These are phyloP conservation scores for Coleophoma crateriformis DNA, from an alignment of 2,329 filamentous ascomycete species.

Conservation along the genomic window DNA sequence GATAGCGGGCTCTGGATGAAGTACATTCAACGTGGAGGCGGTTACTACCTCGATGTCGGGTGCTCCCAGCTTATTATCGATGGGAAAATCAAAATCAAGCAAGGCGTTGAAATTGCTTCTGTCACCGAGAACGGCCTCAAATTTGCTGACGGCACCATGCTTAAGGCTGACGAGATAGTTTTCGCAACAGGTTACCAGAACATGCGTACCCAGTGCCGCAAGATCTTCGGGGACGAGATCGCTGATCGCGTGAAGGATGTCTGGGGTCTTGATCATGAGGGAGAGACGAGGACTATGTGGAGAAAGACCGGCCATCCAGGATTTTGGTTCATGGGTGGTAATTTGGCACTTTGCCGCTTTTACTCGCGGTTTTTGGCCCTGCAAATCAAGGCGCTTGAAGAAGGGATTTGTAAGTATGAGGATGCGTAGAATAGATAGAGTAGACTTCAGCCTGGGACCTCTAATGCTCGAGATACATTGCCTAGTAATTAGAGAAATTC, in stretches of 20 bases:
- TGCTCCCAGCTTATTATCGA: constrained; percentile 44
- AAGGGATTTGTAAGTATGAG: constrained; percentile 28
- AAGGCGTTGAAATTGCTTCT: constrained; percentile 37
- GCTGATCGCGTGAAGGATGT: constrained; percentile 42
- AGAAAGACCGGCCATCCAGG: constrained; percentile 40
- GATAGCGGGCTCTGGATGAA: constrained; percentile 48
- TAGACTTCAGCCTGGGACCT: too few relatives aligned
- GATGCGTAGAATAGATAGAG: constrained; percentile 2
- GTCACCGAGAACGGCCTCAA: constrained; percentile 32
- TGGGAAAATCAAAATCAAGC: constrained; percentile 47
- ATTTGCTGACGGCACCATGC: constrained; percentile 37
- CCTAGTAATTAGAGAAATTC: too few relatives aligned
- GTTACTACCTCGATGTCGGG: constrained; percentile 52
- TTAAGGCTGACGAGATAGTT: constrained; percentile 48
- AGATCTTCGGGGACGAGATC: constrained; percentile 44
- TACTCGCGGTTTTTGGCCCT: constrained; percentile 41
- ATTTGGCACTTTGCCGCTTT: constrained; percentile 38
- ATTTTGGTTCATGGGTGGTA: constrained; percentile 47
- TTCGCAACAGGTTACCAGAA: constrained; percentile 44
- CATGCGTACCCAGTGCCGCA: constrained; percentile 43
- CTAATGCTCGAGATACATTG: too few relatives aligned
- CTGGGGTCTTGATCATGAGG: constrained; percentile 43
- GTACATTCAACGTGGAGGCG: constrained; percentile 53
- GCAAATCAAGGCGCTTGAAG: constrained; percentile 39
- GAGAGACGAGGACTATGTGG: constrained; percentile 39